Evolutionary conservation across 306 rosid species (phyloP).

Genomic region (Quercus berberidifolia): DNA sequence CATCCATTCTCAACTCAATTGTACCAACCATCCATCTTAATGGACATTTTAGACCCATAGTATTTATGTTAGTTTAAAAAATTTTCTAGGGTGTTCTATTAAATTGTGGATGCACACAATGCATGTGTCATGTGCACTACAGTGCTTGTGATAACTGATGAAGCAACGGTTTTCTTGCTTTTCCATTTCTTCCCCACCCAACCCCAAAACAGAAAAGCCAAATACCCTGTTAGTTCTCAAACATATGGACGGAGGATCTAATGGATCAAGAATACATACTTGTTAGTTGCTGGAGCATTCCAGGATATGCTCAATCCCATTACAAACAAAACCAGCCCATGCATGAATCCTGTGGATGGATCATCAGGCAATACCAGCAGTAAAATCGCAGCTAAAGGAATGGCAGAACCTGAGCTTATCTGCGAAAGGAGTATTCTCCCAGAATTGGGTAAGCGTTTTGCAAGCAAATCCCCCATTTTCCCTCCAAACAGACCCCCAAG

Average conservation of each 20-base stretch:
- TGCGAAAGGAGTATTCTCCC: conserved; percentile 76
- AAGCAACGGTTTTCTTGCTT: background rate
- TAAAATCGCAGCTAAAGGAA: conserved; percentile 74
- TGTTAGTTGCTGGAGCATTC: conserved; percentile 77
- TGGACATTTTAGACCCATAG: background rate
- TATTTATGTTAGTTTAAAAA: background rate
- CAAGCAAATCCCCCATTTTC: conserved; percentile 62
- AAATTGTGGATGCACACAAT: background rate
- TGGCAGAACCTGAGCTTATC: conserved; percentile 69
- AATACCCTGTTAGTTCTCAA: background rate
- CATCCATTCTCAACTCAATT: background rate
- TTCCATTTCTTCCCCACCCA: background rate
- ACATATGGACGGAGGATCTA: background rate
- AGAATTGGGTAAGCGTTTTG: conserved; percentile 56
- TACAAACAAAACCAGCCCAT: conserved; percentile 60
- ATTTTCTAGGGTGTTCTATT: background rate
- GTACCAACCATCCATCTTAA: background rate
- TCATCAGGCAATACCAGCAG: conserved; percentile 63
- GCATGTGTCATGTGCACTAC: background rate
- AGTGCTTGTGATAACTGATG: background rate
- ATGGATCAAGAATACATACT: conserved; percentile 33
- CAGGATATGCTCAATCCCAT: conserved; percentile 70
- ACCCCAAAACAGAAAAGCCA: background rate
- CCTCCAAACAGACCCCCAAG: conserved; percentile 86
- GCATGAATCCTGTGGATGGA: conserved; percentile 57